Conservation (phyloP, 2,329 filamentous ascomycete genomes). For the Xylaria sp. region DNA sequence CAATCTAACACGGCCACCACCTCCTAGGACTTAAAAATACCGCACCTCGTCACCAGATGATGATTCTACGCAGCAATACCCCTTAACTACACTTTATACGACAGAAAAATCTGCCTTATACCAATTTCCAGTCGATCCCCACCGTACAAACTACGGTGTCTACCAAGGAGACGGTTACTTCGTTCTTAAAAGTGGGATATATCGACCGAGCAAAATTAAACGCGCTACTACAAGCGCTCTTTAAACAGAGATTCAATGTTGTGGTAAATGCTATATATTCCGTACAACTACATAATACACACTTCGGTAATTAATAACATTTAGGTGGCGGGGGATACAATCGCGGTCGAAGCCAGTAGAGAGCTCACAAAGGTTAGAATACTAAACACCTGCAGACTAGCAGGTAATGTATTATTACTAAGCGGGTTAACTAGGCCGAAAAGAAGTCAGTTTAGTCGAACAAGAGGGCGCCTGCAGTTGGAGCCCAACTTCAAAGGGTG, state of each 20-base stretch:
- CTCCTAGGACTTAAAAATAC: not conserved
- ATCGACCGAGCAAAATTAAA: slow-evolving; percentile 1
- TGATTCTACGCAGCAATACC: not conserved
- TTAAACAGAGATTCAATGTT: not conserved
- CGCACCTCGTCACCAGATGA: not conserved
- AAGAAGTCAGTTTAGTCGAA: not conserved
- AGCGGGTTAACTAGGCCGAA: not conserved
- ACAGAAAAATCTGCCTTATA: not conserved
- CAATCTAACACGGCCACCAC: not conserved
- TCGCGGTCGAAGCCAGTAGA: not conserved
- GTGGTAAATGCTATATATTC: not conserved
- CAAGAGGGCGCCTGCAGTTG: not conserved
- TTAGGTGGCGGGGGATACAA: not conserved
- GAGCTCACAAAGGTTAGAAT: slow-evolving; percentile 1
- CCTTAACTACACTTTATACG: not conserved
- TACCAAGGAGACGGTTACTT: not conserved
- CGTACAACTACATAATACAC: not conserved
- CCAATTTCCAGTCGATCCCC: not conserved
- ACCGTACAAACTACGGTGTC: not conserved
- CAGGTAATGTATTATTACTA: not conserved
- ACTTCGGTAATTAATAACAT: not conserved
- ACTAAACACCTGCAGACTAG: not conserved
- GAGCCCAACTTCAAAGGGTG: not conserved
- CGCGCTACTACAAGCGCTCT: not conserved
- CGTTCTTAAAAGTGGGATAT: not conserved